These are phyloP conservation scores for Diatrype stigma DNA, from an alignment of 2,329 filamentous ascomycete genomes.

Conservation along the genomic window DNA sequence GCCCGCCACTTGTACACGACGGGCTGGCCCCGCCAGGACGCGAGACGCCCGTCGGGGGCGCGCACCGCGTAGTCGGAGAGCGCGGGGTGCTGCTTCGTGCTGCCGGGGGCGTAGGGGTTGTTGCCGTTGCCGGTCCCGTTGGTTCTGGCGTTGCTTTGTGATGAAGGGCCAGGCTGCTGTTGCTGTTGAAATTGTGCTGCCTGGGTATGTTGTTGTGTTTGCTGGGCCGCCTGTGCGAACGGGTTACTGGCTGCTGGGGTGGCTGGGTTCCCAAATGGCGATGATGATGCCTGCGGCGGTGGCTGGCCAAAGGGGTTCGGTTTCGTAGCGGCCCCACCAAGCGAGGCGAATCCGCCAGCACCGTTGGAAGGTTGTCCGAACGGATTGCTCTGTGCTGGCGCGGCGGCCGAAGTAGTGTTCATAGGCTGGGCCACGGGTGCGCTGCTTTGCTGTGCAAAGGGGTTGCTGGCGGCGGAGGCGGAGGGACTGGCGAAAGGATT, in stretches of 20 bases:
- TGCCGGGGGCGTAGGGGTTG: slow-evolving; percentile 41
- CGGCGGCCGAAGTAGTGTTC: slow-evolving; percentile 18
- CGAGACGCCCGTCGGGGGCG: slow-evolving; percentile 41
- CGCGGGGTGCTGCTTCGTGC: slow-evolving; percentile 40
- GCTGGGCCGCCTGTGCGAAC: slow-evolving; percentile 17
- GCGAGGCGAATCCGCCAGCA: slow-evolving; percentile 7
- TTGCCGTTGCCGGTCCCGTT: slow-evolving; percentile 8
- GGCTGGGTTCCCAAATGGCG: slow-evolving; percentile 3
- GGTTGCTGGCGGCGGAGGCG: slow-evolving; percentile 19
- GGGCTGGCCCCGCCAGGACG: slow-evolving; percentile 58
- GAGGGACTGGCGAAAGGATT: slow-evolving; percentile 24
- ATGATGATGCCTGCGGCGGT: background rate
- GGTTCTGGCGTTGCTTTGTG: background rate
- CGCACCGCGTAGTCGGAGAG: slow-evolving; percentile 40
- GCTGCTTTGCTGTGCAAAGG: slow-evolving; percentile 28
- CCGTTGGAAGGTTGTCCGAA: slow-evolving; percentile 19
- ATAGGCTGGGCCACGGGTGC: slow-evolving; percentile 15
- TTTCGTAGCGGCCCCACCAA: background rate
- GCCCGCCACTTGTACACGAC: slow-evolving; percentile 52
- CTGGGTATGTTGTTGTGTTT: slow-evolving; percentile 11
- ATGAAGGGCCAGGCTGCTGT: background rate
- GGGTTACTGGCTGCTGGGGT: slow-evolving; percentile 14
- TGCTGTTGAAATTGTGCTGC: slow-evolving; percentile 7
- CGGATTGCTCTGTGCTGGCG: slow-evolving; percentile 18
- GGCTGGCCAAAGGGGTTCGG: slow-evolving; percentile 10